These are phyloP conservation scores for Melastoma malabathricum DNA, from an alignment of 345 rosid species.

Conservation along the genomic window DNA sequence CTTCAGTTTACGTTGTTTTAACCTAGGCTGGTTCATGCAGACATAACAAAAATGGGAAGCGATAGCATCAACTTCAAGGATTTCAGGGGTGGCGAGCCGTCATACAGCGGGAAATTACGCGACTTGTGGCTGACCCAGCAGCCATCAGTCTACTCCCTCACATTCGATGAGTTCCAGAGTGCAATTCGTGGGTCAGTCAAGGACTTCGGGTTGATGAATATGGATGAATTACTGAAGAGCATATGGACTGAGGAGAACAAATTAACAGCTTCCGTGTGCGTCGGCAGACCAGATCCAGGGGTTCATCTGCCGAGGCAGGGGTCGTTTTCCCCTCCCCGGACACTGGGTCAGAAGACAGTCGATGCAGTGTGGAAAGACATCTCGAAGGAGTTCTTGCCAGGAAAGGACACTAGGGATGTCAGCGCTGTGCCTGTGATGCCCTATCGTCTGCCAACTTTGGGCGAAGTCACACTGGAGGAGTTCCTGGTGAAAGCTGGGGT, in stretches of 20 bases:
- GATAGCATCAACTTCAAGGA: slow-evolving; percentile 23
- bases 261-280: slow-evolving; percentile 23
- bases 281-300: slow-evolving; percentile 22
- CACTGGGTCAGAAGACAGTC: slow-evolving; percentile 88
- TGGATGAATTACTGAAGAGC: slow-evolving; percentile 84
- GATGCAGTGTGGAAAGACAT: slow-evolving; percentile 87
- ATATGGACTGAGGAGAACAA: slow-evolving; percentile 89
- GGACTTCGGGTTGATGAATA: slow-evolving; percentile 95
- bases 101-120: slow-evolving; percentile 21
- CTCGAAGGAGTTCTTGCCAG: slow-evolving; percentile 31
- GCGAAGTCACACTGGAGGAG: slow-evolving; percentile 85
- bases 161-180: slow-evolving; percentile 82
- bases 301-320: slow-evolving; percentile 85
- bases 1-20: no score
- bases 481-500: slow-evolving; percentile 76
- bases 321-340: slow-evolving; percentile 81
- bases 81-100: slow-evolving; percentile 25
- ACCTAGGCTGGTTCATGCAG: no score
- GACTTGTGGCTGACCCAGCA: slow-evolving; percentile 44
- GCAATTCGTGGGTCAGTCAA: slow-evolving; percentile 60
- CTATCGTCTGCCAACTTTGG: slow-evolving; percentile 36
- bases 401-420: slow-evolving; percentile 18
- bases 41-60: no score
- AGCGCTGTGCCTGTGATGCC: slow-evolving; percentile 28
- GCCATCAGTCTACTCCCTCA: slow-evolving; percentile 63